These are phyloP conservation scores for Leishmania major DNA, from an alignment of 208 protist species.

Conservation along the genomic window DNA sequence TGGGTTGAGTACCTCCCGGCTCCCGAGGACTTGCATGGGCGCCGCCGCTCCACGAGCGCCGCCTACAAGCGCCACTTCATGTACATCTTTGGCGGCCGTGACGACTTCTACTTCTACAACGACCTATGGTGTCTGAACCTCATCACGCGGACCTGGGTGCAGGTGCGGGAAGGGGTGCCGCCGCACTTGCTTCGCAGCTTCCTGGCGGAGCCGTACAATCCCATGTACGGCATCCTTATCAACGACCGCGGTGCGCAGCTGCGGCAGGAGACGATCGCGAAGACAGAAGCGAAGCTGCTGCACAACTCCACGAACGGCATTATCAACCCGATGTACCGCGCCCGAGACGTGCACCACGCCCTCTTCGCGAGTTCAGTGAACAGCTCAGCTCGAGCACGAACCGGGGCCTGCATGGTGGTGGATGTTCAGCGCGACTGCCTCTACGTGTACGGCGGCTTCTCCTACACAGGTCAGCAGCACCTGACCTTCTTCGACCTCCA, in stretches of 20 bases:
- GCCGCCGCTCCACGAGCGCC: conserved; percentile 49
- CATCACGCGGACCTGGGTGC: conserved; percentile 56
- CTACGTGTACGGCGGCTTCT: conserved; percentile 71
- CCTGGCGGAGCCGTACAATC: conserved; percentile 41
- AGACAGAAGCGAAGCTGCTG: conserved; percentile 25
- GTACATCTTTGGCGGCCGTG: conserved; percentile 74
- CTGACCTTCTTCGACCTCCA: conserved; percentile 66
- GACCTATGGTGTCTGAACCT: conserved; percentile 75
- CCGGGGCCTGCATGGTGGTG: conserved; percentile 54
- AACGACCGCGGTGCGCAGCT: conserved; percentile 30
- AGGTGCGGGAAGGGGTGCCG: conserved; percentile 56
- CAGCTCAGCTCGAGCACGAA: conserved; percentile 56
- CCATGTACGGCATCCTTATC: conserved; percentile 16
- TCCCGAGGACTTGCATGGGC: conserved; percentile 33
- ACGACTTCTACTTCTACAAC: conserved; percentile 62
- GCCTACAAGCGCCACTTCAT: conserved; percentile 57
- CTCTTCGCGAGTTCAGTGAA: conserved; percentile 37
- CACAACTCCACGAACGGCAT: background rate
- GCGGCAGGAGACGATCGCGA: conserved; percentile 11
- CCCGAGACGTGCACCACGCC: conserved; percentile 16
- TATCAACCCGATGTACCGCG: conserved; percentile 11
- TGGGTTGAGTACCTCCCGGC: conserved; percentile 30
- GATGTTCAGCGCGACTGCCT: conserved; percentile 41
- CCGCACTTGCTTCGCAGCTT: conserved; percentile 38
- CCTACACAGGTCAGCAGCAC: conserved; percentile 32